Conservation (phyloP, 148 eudicot species). For the Rhododendron williamsianum region DNA sequence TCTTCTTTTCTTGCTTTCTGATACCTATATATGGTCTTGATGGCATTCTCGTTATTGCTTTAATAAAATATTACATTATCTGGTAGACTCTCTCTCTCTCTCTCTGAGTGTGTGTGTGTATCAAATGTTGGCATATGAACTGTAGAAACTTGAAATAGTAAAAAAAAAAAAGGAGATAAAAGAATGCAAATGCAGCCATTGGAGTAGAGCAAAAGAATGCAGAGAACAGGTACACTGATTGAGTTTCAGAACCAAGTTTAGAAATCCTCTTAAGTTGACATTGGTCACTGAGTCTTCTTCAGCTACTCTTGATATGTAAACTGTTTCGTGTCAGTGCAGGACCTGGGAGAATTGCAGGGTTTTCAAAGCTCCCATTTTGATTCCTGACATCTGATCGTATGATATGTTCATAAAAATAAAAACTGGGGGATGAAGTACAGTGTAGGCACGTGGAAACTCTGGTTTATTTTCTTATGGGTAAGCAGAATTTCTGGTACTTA, state of each 20-base stretch:
- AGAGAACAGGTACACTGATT: not conserved
- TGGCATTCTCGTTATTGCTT: not conserved
- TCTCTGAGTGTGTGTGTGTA: not conserved
- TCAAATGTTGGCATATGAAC: not conserved
- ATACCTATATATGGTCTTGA: not conserved
- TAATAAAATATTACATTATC: not conserved
- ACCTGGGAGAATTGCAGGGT: not conserved
- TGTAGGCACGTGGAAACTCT: not conserved
- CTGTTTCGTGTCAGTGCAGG: not conserved
- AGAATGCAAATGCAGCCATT: not conserved
- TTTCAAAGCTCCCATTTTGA: not conserved
- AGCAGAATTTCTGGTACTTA: not conserved
- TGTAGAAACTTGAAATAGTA: not conserved
- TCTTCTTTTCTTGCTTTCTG: not conserved
- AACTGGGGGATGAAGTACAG: not conserved
- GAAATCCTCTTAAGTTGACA: not conserved
- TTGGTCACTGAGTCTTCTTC: not conserved
- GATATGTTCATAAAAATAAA: not conserved
- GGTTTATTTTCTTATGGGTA: not conserved
- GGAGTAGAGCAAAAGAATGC: not conserved
- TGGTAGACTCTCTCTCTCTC: not conserved
- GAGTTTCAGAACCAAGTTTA: not conserved
- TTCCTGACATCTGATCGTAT: not conserved
- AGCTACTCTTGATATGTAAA: not conserved
- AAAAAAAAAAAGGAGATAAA: not conserved